These are phyloP conservation scores for Nakazawaea ernobii DNA, from an alignment of 805 yeast genomes.

Conservation along the genomic window DNA sequence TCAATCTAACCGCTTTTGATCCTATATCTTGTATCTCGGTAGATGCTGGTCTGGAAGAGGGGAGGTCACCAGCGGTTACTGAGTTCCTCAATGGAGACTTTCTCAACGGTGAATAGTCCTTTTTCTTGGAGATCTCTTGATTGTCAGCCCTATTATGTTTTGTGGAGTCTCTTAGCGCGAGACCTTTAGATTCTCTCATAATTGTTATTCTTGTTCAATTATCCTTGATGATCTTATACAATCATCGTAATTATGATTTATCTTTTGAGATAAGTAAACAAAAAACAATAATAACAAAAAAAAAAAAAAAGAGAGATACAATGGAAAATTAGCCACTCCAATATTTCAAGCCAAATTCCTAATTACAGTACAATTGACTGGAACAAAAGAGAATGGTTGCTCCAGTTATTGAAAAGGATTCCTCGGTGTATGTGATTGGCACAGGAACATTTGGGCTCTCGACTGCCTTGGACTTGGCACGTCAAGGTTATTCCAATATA, in stretches of 20 bases:
- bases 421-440: constrained; percentile 23
- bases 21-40: neutral
- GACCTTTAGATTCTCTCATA: too few relatives aligned
- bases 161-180: neutral
- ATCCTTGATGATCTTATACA: too few relatives aligned
- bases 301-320: too few relatives aligned
- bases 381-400: neutral
- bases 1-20: neutral
- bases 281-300: too few relatives aligned
- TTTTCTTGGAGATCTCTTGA: neutral
- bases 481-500: constrained; percentile 21
- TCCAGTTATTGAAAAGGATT: constrained; percentile 1
- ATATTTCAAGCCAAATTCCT: too few relatives aligned
- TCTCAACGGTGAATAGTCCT: neutral
- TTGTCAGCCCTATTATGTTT: neutral
- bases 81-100: constrained; percentile 4
- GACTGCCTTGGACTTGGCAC: constrained; percentile 25
- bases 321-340: too few relatives aligned
- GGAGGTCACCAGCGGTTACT: neutral
- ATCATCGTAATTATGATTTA: neutral
- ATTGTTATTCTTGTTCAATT: too few relatives aligned
- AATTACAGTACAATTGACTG: neutral
- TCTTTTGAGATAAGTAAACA: neutral
- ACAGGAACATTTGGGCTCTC: constrained; percentile 35
- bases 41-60: constrained; percentile 1